These are phyloP conservation scores for Tetradesmus obliquus DNA, from an alignment of 139 green algal genomes.

Conservation along the genomic window DNA sequence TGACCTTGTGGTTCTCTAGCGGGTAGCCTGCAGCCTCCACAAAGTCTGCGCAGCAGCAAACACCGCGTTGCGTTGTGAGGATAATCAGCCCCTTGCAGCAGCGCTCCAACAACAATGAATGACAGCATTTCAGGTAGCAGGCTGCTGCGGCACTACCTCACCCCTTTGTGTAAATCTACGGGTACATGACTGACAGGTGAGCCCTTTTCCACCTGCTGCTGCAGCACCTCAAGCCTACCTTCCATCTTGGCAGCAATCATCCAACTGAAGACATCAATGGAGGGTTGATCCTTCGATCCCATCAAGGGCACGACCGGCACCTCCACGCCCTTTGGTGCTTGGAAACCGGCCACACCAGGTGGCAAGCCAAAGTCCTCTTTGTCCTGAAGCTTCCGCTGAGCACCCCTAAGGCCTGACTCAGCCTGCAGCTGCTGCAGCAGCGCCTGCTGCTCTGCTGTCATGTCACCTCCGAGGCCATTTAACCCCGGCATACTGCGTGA, in stretches of 20 bases:
- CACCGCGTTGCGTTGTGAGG: not conserved
- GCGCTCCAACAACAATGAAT: not conserved
- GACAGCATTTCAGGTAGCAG: not conserved
- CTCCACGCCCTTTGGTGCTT: not conserved
- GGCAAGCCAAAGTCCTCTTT: not conserved
- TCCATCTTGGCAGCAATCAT: constrained; percentile 3
- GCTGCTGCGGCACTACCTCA: too few species aligned
- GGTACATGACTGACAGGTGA: too few species aligned
- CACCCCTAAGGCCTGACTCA: not conserved
- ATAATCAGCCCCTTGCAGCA: not conserved
- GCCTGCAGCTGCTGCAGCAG: constrained; percentile 1
- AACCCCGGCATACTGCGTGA: not conserved
- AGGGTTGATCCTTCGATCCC: not conserved
- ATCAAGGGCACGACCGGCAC: constrained; percentile 7
- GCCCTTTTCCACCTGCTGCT: not conserved
- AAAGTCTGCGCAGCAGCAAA: constrained; percentile 48
- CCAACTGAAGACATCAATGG: constrained; percentile 5
- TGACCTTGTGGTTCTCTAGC: constrained; percentile 67
- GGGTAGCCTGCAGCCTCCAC: constrained; percentile 65
- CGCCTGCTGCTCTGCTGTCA: not conserved
- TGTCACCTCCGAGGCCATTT: not conserved
- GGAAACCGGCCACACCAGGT: not conserved
- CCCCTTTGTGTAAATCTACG: too few species aligned
- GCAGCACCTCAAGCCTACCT: not conserved
- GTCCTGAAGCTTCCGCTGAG: not conserved